Percentiles rank a stretch among this genome's conserved stretches.
Conservation (phyloP, 75 land plant genomes). For the Larix kaempferi region DNA sequence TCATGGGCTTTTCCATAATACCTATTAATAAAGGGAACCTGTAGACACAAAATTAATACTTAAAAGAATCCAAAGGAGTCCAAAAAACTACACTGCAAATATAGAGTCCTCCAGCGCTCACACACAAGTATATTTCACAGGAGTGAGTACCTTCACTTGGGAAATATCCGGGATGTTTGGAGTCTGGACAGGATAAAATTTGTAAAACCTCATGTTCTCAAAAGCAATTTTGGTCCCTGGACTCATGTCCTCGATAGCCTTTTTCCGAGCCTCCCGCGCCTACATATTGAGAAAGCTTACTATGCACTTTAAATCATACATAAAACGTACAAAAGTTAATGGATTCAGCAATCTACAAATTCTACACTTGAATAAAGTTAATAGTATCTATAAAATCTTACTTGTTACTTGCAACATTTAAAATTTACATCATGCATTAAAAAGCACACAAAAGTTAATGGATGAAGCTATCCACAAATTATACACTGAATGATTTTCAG, state of each 20-base stretch:
- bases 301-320: neutral
- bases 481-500: too few relatives aligned
- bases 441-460: too few relatives aligned
- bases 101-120: too few relatives aligned
- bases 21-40: conserved; percentile 85
- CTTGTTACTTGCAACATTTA: neutral
- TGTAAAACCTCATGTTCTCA: conserved; percentile 82
- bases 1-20: conserved; percentile 90
- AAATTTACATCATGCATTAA: too few relatives aligned
- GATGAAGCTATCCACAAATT: too few relatives aligned
- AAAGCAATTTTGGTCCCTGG: conserved; percentile 57
- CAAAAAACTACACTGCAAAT: too few relatives aligned
- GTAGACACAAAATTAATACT: conserved; percentile 17
- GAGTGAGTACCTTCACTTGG: conserved; percentile 52
- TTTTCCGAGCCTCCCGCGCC: conserved; percentile 80
- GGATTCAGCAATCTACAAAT: too few relatives aligned
- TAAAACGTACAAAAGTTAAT: too few relatives aligned
- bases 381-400: neutral
- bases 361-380: too few relatives aligned
- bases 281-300: conserved; percentile 8
- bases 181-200: conserved; percentile 82
- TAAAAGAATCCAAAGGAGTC: too few relatives aligned
- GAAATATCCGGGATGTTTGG: conserved; percentile 82
- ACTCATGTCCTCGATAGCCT: conserved; percentile 84
- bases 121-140: too few relatives aligned